phyloP scores from a whole-genome alignment of 208 protist species.

The Leishmania guyanensis region DNA sequence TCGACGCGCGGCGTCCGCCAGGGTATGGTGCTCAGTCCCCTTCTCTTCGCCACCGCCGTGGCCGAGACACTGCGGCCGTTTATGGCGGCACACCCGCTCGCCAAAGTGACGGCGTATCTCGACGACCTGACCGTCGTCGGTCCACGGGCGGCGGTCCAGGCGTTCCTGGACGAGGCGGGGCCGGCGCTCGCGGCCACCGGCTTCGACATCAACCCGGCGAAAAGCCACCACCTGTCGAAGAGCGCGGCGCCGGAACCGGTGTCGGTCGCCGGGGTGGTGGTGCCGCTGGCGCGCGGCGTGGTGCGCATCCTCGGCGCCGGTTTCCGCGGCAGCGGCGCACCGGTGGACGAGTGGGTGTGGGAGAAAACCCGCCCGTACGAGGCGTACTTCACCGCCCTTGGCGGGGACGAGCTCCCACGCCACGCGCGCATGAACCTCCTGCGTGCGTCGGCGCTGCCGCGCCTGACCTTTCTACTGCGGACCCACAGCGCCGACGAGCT shows the following conservation, averaged over 20 bases:
- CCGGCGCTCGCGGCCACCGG: constrained; percentile 18
- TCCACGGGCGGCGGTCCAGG: constrained; percentile 5
- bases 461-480: no score
- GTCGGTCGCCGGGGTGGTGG: neutral
- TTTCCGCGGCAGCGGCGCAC: no score
- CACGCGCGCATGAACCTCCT: no score
- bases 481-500: no score
- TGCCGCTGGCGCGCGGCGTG: no score
- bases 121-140: constrained; percentile 38
- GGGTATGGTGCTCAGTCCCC: constrained; percentile 40
- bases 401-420: no score
- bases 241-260: neutral
- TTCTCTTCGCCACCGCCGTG: constrained; percentile 36
- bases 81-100: constrained; percentile 2
- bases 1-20: constrained; percentile 37
- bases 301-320: no score
- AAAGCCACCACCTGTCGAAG: constrained; percentile 19
- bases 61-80: constrained; percentile 11
- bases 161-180: constrained; percentile 14
- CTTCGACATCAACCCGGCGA: constrained; percentile 34
- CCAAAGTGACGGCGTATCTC: constrained; percentile 31
- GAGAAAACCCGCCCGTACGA: no score
- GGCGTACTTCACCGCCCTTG: no score
- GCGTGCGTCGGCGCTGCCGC: no score
- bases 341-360: no score